Percentiles rank a stretch among this genome's conserved stretches.
Evolutionary conservation across 2,329 filamentous ascomycete genomes (phyloP).

Genomic region (Colletotrichum acutatum): DNA sequence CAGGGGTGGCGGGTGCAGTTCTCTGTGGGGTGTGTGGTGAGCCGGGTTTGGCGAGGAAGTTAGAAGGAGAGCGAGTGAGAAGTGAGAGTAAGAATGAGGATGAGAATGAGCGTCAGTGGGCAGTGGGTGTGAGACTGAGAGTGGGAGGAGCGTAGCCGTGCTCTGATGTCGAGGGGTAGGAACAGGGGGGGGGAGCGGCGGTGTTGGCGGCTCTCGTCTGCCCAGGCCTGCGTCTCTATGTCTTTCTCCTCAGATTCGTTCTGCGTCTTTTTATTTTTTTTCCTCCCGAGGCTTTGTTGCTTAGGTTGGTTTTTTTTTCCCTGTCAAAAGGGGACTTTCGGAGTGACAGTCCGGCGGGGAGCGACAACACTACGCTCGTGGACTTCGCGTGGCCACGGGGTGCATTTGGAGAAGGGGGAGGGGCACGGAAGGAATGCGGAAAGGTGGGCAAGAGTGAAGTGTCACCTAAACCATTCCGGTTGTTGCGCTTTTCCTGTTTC

Average conservation of each 20-base stretch:
- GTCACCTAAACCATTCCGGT: neutral
- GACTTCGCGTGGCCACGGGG: slow-evolving; percentile 1
- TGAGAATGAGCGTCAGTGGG: neutral
- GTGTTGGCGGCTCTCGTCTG: neutral
- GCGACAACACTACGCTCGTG: neutral
- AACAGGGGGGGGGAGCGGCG: neutral
- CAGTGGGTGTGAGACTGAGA: neutral
- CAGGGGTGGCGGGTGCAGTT: neutral
- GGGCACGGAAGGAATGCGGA: neutral
- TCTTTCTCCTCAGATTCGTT: neutral
- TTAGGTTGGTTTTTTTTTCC: neutral
- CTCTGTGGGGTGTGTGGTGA: neutral
- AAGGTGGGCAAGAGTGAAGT: neutral
- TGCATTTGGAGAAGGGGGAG: neutral
- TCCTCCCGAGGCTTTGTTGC: neutral
- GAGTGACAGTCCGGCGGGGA: neutral
- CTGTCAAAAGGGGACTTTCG: neutral
- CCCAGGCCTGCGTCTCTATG: neutral
- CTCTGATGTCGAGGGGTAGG: neutral
- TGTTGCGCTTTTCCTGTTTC: neutral
- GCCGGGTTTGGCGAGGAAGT: too few relatives aligned
- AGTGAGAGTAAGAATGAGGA: neutral
- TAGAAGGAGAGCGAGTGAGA: neutral
- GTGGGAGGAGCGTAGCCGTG: neutral
- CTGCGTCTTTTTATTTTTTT: neutral